phyloP scores from a whole-genome alignment of 2,329 filamentous ascomycete species.

The Ascochyta viciae-villosae region DNA sequence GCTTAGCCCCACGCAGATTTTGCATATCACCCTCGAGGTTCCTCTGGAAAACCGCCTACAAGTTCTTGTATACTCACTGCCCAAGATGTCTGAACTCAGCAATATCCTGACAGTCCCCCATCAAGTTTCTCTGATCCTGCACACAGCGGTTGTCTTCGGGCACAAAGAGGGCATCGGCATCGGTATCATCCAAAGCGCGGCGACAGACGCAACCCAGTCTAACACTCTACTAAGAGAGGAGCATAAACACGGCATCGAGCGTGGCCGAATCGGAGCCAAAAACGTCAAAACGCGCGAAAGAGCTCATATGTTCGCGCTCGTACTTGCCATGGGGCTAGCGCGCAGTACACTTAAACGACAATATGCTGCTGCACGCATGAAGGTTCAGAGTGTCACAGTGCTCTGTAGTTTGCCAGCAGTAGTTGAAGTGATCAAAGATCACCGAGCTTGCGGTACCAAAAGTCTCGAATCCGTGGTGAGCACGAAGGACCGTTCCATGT shows the following conservation, averaged over 20 bases:
- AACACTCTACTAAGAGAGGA: conserved; percentile 11
- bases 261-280: conserved; percentile 10
- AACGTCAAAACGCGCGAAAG: conserved; percentile 19
- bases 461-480: conserved; percentile 19
- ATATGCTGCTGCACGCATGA: conserved; percentile 7
- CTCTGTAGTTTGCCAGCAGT: conserved; percentile 14
- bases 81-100: conserved; percentile 4
- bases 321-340: conserved; percentile 18
- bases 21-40: too few relatives aligned
- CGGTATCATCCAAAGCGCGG: conserved; percentile 18
- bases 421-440: conserved; percentile 15
- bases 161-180: conserved; percentile 16
- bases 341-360: conserved; percentile 18
- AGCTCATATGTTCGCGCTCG: conserved; percentile 20
- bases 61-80: background rate
- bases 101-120: background rate
- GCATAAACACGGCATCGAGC: conserved; percentile 14
- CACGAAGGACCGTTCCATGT: conserved; percentile 17
- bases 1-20: too few relatives aligned
- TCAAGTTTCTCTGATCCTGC: conserved; percentile 11
- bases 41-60: background rate
- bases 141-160: conserved; percentile 17
- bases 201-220: conserved; percentile 11
- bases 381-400: conserved; percentile 13
- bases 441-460: conserved; percentile 8